Base-by-base conservation (phyloP, 1,284 basidiomycete genomes). In the Pseudomicrostroma phylloplanum region DNA sequence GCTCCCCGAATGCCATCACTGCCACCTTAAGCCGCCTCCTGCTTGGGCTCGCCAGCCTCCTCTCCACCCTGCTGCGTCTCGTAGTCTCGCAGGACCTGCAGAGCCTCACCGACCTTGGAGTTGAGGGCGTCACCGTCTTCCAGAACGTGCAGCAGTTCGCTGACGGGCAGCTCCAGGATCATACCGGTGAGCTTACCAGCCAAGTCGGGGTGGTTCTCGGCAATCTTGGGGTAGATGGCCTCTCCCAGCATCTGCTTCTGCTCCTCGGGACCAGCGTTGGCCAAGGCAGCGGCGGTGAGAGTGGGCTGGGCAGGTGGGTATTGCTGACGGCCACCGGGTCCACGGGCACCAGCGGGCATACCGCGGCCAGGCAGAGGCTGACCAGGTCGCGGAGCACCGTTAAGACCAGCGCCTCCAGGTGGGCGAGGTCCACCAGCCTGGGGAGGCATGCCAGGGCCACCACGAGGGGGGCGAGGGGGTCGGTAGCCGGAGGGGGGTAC, bases 181-280 rank as follows among this genome's bases (percentile, higher is more conserved):
- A 79, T 79, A 55, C 77, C 77, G 15, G 77, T 79, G 19, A 79
- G 70, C 73, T 79, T 79, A 54, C 77, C 77, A 48, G 77, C 77
- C 39, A 78, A 70, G 63, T 76, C 73, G 51, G 74, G 71, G 63
- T 77, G 77, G 55, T 58, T 62, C 30, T 67, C 71, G 19, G 70
- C 71, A 61, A 79, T 76, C 71, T 78, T 76, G 60, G 77, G 77
- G 72, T 79, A 79, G 68, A 79, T 77, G 36, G 77, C 77, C 68
- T 79, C 77, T 49, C 77, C 77, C 48, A 79, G 71, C 74, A 79
- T 79, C 68, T 79, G 77, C 77, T 79, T 79, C 71, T 79, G 77
- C 69, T 79, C 77, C 60, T 79, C 77, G 53, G 77, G 77, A 65
- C 76, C 71, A 17, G 77, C 77, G 63, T 76, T 75, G 54, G 77